Evolutionary conservation across 176 grass and related monocot genomes (phyloP).

Genomic region (Bromus sterilis): DNA sequence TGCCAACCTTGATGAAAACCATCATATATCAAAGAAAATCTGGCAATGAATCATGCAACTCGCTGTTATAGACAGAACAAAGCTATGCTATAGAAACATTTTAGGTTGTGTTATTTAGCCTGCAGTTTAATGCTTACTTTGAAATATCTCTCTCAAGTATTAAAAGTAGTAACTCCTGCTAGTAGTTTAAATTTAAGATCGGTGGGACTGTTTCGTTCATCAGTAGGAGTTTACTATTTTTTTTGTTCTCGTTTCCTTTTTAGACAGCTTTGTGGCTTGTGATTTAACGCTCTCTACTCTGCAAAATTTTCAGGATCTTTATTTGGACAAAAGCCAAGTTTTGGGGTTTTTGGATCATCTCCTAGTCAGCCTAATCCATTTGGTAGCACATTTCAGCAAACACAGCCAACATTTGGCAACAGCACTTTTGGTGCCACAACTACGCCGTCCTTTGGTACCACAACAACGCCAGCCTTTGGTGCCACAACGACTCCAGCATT

Average conservation of each 20-base stretch:
- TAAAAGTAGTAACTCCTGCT: not conserved
- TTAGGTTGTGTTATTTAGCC: not conserved
- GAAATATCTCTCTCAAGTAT: not conserved
- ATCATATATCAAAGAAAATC: not conserved
- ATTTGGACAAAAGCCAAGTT: slow-evolving; percentile 87
- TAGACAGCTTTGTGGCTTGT: not conserved
- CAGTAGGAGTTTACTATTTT: not conserved
- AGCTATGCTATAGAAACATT: not conserved
- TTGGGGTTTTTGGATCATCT: slow-evolving; percentile 76
- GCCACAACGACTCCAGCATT: slow-evolving; percentile 37
- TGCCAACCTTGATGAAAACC: not conserved
- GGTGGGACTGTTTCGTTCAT: not conserved
- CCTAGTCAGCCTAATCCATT: slow-evolving; percentile 74
- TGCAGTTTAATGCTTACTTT: not conserved
- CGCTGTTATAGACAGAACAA: not conserved
- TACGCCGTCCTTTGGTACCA: slow-evolving; percentile 38
- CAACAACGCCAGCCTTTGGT: slow-evolving; percentile 42
- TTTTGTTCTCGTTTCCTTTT: slow-evolving; percentile 10
- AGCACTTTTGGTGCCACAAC: slow-evolving; percentile 55
- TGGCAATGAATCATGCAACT: not conserved
- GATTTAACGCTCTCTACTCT: not conserved
- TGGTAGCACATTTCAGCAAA: slow-evolving; percentile 68
- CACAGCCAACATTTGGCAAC: slow-evolving; percentile 73
- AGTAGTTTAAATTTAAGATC: not conserved
- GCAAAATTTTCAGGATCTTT: slow-evolving; percentile 51